Evolutionary conservation across 768 basidiomycete species (phyloP).

Genomic region (Phallus indusiatus): DNA sequence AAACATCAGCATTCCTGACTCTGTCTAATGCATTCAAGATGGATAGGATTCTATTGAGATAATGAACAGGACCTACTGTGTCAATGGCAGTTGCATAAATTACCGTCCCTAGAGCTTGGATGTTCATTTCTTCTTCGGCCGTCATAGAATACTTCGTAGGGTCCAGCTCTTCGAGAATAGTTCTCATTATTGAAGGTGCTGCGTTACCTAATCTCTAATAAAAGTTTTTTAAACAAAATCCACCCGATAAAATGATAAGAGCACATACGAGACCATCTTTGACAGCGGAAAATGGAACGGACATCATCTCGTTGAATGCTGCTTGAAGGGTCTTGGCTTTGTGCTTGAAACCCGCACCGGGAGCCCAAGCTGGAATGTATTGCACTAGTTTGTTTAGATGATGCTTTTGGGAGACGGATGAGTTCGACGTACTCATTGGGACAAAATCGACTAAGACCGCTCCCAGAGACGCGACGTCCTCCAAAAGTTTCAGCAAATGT

Average conservation of each 20-base stretch:
- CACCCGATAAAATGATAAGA: neutral
- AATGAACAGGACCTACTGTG: slow-evolving; percentile 22
- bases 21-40: neutral
- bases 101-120: slow-evolving; percentile 13
- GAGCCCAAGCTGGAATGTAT: slow-evolving; percentile 42
- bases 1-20: neutral
- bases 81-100: slow-evolving; percentile 24
- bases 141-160: neutral
- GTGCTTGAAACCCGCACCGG: slow-evolving; percentile 40
- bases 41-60: neutral
- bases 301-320: slow-evolving; percentile 39
- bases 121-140: neutral
- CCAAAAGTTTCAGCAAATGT: neutral
- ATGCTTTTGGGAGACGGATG: no score
- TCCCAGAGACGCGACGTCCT: neutral
- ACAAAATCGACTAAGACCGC: neutral
- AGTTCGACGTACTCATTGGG: neutral
- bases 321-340: slow-evolving; percentile 41
- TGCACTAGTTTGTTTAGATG: slow-evolving; percentile 31
- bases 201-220: neutral
- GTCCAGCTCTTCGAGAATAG: neutral
- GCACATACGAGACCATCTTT: slow-evolving; percentile 28
- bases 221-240: neutral
- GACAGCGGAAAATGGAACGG: slow-evolving; percentile 33
- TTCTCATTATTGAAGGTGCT: neutral